A percentile compares a stretch with the other conserved stretches of the same genome.
Conservation (phyloP, 352 stramenopile species). For the Pythium guiyangense region DNA sequence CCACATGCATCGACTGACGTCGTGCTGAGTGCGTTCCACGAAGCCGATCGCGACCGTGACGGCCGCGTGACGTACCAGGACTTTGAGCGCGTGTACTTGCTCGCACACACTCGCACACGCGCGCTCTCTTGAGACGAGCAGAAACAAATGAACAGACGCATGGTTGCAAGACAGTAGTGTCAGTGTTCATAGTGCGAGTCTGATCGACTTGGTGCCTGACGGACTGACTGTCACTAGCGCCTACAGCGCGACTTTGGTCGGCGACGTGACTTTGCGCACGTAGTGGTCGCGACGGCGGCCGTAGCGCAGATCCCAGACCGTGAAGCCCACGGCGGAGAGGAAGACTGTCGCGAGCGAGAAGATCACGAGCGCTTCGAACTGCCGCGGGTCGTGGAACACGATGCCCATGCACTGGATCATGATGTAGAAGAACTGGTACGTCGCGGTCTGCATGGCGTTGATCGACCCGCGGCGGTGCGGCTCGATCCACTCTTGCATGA, state of each 20-base stretch:
- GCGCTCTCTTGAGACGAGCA: too few species aligned
- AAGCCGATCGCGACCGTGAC: slow-evolving; percentile 56
- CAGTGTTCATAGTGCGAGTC: too few species aligned
- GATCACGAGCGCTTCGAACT: slow-evolving; percentile 54
- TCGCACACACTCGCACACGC: neutral
- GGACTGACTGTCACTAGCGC: too few species aligned
- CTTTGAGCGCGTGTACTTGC: slow-evolving; percentile 12
- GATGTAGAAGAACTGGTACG: slow-evolving; percentile 64
- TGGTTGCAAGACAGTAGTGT: too few species aligned
- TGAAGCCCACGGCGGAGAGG: slow-evolving; percentile 41
- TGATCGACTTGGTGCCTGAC: too few species aligned
- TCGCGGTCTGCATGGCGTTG: slow-evolving; percentile 63
- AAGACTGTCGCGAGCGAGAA: slow-evolving; percentile 47
- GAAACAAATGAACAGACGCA: too few species aligned
- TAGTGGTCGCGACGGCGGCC: slow-evolving; percentile 33
- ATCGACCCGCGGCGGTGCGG: slow-evolving; percentile 41
- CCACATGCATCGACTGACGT: slow-evolving; percentile 23
- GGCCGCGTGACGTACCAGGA: slow-evolving; percentile 19
- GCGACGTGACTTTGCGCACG: slow-evolving; percentile 11
- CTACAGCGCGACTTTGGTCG: slow-evolving; percentile 1
- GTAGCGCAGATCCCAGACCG: slow-evolving; percentile 45
- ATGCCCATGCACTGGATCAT: slow-evolving; percentile 45
- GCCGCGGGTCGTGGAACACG: slow-evolving; percentile 40
- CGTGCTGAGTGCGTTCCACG: slow-evolving; percentile 32
- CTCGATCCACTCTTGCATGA: slow-evolving; percentile 66